Base-by-base conservation (phyloP, 768 basidiomycete genomes). In the Naematelia aurantialba region DNA sequence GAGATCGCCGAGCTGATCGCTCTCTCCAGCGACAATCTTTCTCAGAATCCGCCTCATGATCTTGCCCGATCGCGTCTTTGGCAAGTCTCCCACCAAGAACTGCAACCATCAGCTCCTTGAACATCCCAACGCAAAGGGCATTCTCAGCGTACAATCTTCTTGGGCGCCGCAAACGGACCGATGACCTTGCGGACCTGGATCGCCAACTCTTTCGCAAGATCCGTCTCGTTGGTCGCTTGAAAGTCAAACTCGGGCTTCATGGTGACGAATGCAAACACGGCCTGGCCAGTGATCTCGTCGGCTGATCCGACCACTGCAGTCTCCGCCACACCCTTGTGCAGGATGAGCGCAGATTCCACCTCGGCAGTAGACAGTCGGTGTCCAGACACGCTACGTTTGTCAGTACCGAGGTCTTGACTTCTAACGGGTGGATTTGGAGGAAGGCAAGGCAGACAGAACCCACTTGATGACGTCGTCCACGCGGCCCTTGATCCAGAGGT, bases 401-500 rank as follows among this genome's bases (percentile, higher is more conserved):
- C 22, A 66, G 48, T 46, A 12, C 8, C n/a, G 30, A 24, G 31
- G n/a, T n/a, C n/a, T n/a, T n/a, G n/a, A n/a, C n/a, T n/a, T n/a
- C n/a, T n/a, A n/a, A n/a, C n/a, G n/a, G n/a, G n/a, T n/a, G n/a
- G n/a, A n/a, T n/a, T n/a, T n/a, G n/a, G n/a, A n/a, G n/a, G n/a
- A n/a, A n/a, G n/a, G 34, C 34, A 39, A 8, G 8, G 34, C 34
- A 39, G 8, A 8, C 34, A 39, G 34, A 13, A 58, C 65, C 62
- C 56, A 71, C 69, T 97, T 97, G 83, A 96, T 96, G 59, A 96
- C 92, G 79, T 94, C 89, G 77, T 99, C 96, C 51, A 98, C 85
- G 66, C 96, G 85, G 52, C 94, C 96, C 78, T 91, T 91, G 79
- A 99, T 97, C 94, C 96, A 98, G 75, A 94, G 89, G 80, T 99